A percentile compares a stretch with the other conserved stretches of the same genome.
These are phyloP conservation scores for Lathyrus oleraceus DNA, from an alignment of 306 rosid species.

Conservation along the genomic window DNA sequence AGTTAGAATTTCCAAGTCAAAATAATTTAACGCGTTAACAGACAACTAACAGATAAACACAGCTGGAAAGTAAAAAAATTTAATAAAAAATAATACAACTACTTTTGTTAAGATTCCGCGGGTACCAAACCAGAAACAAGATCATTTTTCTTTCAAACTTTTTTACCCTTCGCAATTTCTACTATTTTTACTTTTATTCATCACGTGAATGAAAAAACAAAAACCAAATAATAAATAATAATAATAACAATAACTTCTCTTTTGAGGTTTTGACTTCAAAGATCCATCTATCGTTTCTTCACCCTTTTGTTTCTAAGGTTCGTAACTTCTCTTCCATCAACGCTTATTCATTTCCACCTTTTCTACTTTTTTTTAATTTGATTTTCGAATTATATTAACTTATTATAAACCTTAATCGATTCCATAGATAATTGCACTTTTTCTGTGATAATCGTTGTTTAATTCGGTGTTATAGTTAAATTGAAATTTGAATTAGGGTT, in stretches of 20 bases:
- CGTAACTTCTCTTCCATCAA: background rate
- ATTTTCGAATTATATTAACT: background rate
- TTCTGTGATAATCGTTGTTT: background rate
- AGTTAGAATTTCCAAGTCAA: too few species aligned
- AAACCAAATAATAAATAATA: background rate
- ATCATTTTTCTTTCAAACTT: too few species aligned
- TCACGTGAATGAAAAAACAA: constrained; percentile 3
- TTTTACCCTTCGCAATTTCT: background rate
- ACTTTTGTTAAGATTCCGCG: too few species aligned
- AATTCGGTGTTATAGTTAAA: background rate
- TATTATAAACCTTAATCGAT: constrained; percentile 2
- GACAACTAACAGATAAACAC: too few species aligned
- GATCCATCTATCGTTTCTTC: constrained; percentile 38
- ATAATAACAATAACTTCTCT: background rate
- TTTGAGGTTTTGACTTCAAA: constrained; percentile 21
- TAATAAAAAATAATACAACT: too few species aligned
- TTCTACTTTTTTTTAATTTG: background rate
- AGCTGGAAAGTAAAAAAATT: too few species aligned
- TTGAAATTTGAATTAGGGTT: constrained; percentile 7
- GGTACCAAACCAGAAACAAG: too few species aligned
- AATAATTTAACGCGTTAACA: too few species aligned
- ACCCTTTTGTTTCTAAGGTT: constrained; percentile 31
- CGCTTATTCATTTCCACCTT: too few species aligned
- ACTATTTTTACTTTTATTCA: background rate
- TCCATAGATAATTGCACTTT: background rate